A percentile compares a stretch with the other conserved stretches of the same genome.
Conservation (phyloP, 2,329 filamentous ascomycete genomes). For the Cladosporium velox region DNA sequence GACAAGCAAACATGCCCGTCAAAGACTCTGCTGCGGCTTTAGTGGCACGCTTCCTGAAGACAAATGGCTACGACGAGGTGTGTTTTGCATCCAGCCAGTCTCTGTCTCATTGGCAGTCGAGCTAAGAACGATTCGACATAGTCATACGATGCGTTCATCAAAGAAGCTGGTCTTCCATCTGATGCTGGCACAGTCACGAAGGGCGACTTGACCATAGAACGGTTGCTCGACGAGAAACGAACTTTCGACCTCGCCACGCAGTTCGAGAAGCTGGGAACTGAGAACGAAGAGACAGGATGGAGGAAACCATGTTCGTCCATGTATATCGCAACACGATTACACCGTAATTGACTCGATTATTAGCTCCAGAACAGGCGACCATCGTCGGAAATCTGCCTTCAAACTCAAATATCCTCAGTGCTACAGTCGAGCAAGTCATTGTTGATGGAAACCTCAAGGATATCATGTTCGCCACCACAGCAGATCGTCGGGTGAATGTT, state of each 20-base stretch:
- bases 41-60: slow-evolving; percentile 41
- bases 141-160: slow-evolving; percentile 60
- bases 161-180: slow-evolving; percentile 56
- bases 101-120: not conserved
- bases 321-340: slow-evolving; percentile 20
- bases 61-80: slow-evolving; percentile 41
- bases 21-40: slow-evolving; percentile 39
- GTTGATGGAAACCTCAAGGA: slow-evolving; percentile 14
- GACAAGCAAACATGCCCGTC: slow-evolving; percentile 33
- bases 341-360: not conserved
- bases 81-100: not conserved
- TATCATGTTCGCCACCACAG: slow-evolving; percentile 48
- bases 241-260: slow-evolving; percentile 56
- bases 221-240: slow-evolving; percentile 62
- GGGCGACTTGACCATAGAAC: slow-evolving; percentile 58
- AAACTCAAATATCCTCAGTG: slow-evolving; percentile 56
- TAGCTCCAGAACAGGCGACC: slow-evolving; percentile 50
- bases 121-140: slow-evolving; percentile 33
- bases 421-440: slow-evolving; percentile 35
- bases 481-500: slow-evolving; percentile 53
- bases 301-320: slow-evolving; percentile 44
- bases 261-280: slow-evolving; percentile 57
- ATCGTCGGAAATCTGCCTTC: slow-evolving; percentile 48
- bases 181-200: slow-evolving; percentile 50
- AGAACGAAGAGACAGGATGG: slow-evolving; percentile 50